phyloP scores from a whole-genome alignment of 2,329 filamentous ascomycete genomes.

The Penicillium aurantiogriseum region DNA sequence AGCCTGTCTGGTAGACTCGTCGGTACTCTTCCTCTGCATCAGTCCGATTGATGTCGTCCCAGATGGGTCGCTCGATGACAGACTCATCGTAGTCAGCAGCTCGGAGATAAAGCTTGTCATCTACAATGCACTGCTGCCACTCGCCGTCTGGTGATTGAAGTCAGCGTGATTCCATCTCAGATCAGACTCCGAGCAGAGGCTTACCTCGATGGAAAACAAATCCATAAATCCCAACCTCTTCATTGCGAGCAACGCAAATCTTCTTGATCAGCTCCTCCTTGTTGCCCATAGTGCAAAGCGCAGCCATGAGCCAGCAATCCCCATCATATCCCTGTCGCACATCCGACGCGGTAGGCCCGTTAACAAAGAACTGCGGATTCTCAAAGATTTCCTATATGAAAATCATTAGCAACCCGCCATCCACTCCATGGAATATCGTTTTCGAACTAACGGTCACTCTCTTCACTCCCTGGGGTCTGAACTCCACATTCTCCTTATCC shows the following conservation, averaged over 20 bases:
- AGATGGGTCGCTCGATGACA: constrained; percentile 69
- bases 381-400: constrained; percentile 70
- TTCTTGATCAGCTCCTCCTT: constrained; percentile 69
- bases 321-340: constrained; percentile 75
- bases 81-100: constrained; percentile 80
- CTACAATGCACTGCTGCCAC: constrained; percentile 88
- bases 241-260: constrained; percentile 70
- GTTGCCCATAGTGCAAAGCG: constrained; percentile 73
- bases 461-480: constrained; percentile 70
- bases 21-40: constrained; percentile 71
- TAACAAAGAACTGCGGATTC: constrained; percentile 71
- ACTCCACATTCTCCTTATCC: constrained; percentile 34
- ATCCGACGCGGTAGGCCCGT: constrained; percentile 73
- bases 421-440: fast-evolving
- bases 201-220: constrained; percentile 74
- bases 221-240: constrained; percentile 75
- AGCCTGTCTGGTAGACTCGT: constrained; percentile 70
- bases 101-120: constrained; percentile 84
- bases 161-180: neutral
- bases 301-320: constrained; percentile 85
- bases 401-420: constrained; percentile 6
- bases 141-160: constrained; percentile 62
- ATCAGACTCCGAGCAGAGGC: constrained; percentile 1
- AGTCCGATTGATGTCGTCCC: constrained; percentile 72
- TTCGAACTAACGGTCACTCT: constrained; percentile 54